These are phyloP conservation scores for Raddia distichophylla DNA, from an alignment of 176 grass and related monocot genomes.

Conservation along the genomic window DNA sequence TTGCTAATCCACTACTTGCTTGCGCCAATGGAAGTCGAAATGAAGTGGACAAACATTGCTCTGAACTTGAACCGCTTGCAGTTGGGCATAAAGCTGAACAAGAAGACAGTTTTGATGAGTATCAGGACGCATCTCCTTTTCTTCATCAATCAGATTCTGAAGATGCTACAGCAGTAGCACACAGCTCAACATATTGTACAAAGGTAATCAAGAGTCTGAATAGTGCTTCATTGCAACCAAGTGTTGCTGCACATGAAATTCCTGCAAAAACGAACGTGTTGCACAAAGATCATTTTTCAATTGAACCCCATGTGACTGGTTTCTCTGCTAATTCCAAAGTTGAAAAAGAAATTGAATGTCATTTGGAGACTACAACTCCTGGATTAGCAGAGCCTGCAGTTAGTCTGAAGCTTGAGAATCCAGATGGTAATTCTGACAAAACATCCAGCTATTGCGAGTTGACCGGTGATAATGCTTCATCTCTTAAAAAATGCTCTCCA, in stretches of 20 bases:
- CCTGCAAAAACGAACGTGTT: constrained; percentile 33
- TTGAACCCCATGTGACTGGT: constrained; percentile 26
- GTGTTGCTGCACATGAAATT: constrained; percentile 27
- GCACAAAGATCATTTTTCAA: constrained; percentile 22
- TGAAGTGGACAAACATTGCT: constrained; percentile 17
- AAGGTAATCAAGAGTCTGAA: constrained; percentile 50
- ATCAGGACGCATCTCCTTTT: constrained; percentile 55
- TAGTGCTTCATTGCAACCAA: constrained; percentile 18
- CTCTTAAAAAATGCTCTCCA: not conserved
- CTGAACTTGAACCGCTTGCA: constrained; percentile 11
- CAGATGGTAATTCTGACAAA: constrained; percentile 8
- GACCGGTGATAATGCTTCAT: constrained; percentile 18
- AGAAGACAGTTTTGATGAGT: constrained; percentile 53
- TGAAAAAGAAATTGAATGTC: constrained; percentile 32
- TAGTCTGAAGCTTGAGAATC: constrained; percentile 15
- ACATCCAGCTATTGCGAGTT: not conserved
- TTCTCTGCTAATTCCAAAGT: constrained; percentile 30
- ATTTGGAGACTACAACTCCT: constrained; percentile 25
- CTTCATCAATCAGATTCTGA: constrained; percentile 49
- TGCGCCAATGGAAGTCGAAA: constrained; percentile 16
- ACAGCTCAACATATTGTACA: constrained; percentile 18
- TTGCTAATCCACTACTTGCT: not conserved
- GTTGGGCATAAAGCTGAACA: constrained; percentile 19
- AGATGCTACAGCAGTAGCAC: constrained; percentile 24
- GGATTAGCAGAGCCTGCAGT: constrained; percentile 18